These are phyloP conservation scores for Cutaneotrichosporon mucoides DNA, from an alignment of 1,284 basidiomycete species.

Conservation along the genomic window DNA sequence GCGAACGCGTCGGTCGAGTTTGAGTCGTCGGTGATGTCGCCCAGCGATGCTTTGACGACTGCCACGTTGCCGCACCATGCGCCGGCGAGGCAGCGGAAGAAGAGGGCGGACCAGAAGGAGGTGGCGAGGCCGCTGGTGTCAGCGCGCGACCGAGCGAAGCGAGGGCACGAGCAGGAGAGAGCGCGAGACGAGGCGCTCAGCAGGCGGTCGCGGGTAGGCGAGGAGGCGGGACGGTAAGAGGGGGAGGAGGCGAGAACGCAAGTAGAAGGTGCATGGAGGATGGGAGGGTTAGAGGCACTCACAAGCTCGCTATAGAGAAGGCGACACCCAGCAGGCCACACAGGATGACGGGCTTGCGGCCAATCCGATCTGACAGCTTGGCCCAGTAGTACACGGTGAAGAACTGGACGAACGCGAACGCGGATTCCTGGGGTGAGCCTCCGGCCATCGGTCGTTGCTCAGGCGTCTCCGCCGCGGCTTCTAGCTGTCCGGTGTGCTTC, in stretches of 20 bases:
- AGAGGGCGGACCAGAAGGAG: constrained; percentile 41
- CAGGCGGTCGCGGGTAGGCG: too few species aligned
- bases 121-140: constrained; percentile 36
- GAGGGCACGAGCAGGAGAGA: too few species aligned
- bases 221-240: too few species aligned
- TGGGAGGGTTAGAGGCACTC: too few species aligned
- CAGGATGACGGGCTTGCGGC: constrained; percentile 42
- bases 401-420: constrained; percentile 47
- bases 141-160: not conserved
- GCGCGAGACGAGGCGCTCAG: too few species aligned
- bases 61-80: constrained; percentile 47
- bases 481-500: too few species aligned
- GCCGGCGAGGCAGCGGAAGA: constrained; percentile 37
- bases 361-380: constrained; percentile 41
- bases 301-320: constrained; percentile 22
- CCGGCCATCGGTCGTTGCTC: too few species aligned
- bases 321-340: constrained; percentile 40
- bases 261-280: too few species aligned
- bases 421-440: constrained; percentile 4
- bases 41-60: constrained; percentile 43
- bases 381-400: constrained; percentile 49
- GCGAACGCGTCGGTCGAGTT: constrained; percentile 48
- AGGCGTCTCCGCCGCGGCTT: too few species aligned
- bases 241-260: too few species aligned
- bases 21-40: constrained; percentile 47